Evolutionary conservation across 2,329 filamentous ascomycete species (phyloP).

Genomic region (Capronia coronata): DNA sequence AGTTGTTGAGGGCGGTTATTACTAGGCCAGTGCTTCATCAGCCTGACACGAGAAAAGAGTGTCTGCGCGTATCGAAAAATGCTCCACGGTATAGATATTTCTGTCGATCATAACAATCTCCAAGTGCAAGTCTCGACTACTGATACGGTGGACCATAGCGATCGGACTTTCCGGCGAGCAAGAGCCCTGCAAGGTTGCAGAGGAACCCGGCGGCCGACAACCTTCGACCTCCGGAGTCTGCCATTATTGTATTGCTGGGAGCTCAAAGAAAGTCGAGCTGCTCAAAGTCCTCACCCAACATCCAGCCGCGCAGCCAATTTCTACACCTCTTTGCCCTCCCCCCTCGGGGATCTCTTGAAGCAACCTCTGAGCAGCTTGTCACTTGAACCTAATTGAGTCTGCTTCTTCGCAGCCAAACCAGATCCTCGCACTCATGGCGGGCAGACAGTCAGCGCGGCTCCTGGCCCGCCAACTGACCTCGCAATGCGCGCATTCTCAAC

Average conservation of each 20-base stretch:
- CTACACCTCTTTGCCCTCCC: neutral
- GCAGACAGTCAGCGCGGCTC: constrained; percentile 24
- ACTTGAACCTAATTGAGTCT: neutral
- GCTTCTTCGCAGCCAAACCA: neutral
- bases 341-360: neutral
- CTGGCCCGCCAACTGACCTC: constrained; percentile 25
- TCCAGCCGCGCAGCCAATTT: neutral
- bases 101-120: neutral
- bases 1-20: too few species aligned
- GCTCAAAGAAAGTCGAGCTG: neutral
- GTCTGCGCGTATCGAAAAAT: too few species aligned
- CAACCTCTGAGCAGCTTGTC: too few species aligned
- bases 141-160: neutral
- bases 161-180: neutral
- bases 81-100: neutral
- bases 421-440: constrained; percentile 22
- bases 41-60: too few species aligned
- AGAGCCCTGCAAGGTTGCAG: too few species aligned
- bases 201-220: neutral
- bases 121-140: neutral
- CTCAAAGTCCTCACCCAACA: constrained; percentile 3
- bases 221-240: neutral
- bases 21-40: too few species aligned
- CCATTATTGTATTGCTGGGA: too few species aligned
- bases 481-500: constrained; percentile 19